These are phyloP conservation scores for Dictyostelium purpureum DNA, from an alignment of 78 protist species.

Conservation along the genomic window DNA sequence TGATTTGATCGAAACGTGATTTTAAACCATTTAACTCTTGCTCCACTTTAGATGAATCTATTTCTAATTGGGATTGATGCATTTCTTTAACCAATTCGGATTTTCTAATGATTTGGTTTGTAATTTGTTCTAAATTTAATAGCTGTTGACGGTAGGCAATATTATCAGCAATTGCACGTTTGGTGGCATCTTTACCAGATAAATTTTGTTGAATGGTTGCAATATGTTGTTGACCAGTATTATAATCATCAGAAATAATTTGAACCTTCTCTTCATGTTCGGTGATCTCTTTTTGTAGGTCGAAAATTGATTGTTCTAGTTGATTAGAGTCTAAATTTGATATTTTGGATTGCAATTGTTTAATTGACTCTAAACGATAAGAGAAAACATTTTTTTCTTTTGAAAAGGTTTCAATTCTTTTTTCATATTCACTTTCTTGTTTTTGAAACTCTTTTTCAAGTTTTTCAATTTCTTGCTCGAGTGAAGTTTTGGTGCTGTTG, in stretches of 20 bases:
- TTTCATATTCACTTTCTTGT: neutral
- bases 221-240: neutral
- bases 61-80: neutral
- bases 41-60: neutral
- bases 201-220: neutral
- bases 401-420: neutral
- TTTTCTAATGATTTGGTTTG: conserved; percentile 16
- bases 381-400: conserved; percentile 41
- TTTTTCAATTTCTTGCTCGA: neutral
- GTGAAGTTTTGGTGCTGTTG: neutral
- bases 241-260: neutral
- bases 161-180: conserved; percentile 37
- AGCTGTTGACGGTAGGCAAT: conserved; percentile 27
- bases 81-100: neutral
- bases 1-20: conserved; percentile 24
- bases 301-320: neutral
- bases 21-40: conserved; percentile 1
- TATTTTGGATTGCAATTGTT: neutral
- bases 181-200: conserved; percentile 4
- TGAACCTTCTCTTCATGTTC: neutral
- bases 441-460: neutral
- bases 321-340: neutral
- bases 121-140: neutral
- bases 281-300: neutral
- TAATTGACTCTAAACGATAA: neutral